Conservation (phyloP, 306 rosid species). For the Lathyrus tuberosus region DNA sequence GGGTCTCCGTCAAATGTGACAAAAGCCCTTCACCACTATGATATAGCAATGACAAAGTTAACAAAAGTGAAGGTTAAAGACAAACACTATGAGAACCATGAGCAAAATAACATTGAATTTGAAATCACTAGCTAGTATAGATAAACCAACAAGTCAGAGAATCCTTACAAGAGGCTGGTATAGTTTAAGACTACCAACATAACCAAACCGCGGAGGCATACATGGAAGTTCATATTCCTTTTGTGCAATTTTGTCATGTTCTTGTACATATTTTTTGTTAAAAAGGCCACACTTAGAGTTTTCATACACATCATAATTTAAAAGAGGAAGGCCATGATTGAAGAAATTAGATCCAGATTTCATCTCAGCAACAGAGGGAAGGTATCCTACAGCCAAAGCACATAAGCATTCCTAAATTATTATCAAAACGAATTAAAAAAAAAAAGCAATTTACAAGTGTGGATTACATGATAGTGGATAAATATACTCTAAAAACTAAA, state of each 20-base stretch:
- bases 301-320: constrained; percentile 49
- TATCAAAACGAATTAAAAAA: too few species aligned
- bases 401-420: too few species aligned
- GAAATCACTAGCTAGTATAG: too few species aligned
- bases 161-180: too few species aligned
- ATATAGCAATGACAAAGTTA: constrained; percentile 55
- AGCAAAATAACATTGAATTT: constrained; percentile 37
- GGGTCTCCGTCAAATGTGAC: constrained; percentile 64
- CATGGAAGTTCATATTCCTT: constrained; percentile 68
- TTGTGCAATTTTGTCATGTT: constrained; percentile 38
- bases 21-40: constrained; percentile 61
- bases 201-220: constrained; percentile 89
- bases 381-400: constrained; percentile 61
- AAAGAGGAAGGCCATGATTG: constrained; percentile 44
- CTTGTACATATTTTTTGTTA: constrained; percentile 52
- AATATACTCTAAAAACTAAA: too few species aligned
- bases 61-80: constrained; percentile 25
- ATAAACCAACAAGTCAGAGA: too few species aligned
- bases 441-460: too few species aligned
- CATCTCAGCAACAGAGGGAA: constrained; percentile 81
- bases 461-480: too few species aligned
- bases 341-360: constrained; percentile 62
- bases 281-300: constrained; percentile 43
- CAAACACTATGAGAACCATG: constrained; percentile 27
- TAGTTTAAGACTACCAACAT: constrained; percentile 75